A percentile compares a stretch with the other conserved stretches of the same genome.
phyloP scores from a whole-genome alignment of 1,139 yeast species.

The Blastobotrys persicus region DNA sequence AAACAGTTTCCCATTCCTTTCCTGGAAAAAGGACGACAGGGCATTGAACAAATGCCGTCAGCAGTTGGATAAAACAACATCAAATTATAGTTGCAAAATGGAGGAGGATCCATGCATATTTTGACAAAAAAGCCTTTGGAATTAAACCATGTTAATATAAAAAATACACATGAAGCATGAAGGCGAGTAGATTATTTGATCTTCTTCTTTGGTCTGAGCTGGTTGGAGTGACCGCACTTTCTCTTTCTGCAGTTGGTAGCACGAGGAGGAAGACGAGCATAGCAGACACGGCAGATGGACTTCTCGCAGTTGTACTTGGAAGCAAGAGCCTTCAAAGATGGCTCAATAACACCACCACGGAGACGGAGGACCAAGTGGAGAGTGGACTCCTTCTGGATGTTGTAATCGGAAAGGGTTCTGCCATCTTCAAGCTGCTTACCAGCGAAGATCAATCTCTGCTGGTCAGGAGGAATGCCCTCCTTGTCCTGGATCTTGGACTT shows the following conservation, averaged over 20 bases:
- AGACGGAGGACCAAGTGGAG: constrained; percentile 82
- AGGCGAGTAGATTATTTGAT: constrained; percentile 68
- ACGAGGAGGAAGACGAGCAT: constrained; percentile 99
- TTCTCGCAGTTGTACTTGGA: constrained; percentile 99
- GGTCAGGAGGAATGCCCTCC: constrained; percentile 95
- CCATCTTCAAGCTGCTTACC: constrained; percentile 95
- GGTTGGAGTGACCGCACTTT: constrained; percentile 99
- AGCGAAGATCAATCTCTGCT: constrained; percentile 88
- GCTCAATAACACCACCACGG: constrained; percentile 98
- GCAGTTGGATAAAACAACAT: too few relatives aligned
- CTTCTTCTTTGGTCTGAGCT: constrained; percentile 99
- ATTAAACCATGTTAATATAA: constrained; percentile 3
- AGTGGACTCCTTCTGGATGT: constrained; percentile 92
- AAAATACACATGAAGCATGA: constrained; percentile 10
- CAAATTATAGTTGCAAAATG: too few relatives aligned
- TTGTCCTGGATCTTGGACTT: constrained; percentile 92
- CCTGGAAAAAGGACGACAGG: neutral
- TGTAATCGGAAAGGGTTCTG: constrained; percentile 89
- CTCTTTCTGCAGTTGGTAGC: constrained; percentile 99
- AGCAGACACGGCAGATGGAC: constrained; percentile 98
- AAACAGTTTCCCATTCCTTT: neutral
- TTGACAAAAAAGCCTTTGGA: neutral
- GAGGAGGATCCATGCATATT: too few relatives aligned
- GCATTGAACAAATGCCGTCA: too few relatives aligned
- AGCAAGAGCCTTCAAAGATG: constrained; percentile 98